Percentiles rank a stretch among this genome's conserved stretches.
phyloP scores from a whole-genome alignment of 352 stramenopile species.

The Pythium myriotylum region DNA sequence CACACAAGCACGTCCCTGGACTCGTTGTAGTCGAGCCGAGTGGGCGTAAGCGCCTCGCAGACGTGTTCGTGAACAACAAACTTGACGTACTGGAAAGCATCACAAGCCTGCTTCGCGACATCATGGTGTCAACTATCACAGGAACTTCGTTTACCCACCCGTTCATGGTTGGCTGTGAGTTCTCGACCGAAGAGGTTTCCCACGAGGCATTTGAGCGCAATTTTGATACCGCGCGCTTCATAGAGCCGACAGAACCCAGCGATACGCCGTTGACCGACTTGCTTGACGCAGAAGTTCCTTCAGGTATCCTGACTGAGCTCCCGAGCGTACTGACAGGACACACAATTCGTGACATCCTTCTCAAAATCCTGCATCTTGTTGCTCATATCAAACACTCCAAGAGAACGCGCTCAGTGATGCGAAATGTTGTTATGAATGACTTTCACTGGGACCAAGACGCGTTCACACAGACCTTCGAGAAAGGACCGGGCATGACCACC shows the following conservation, averaged over 20 bases:
- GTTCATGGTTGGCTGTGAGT: conserved; percentile 23
- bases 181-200: background rate
- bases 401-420: conserved; percentile 45
- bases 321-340: conserved; percentile 65
- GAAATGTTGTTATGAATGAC: conserved; percentile 51
- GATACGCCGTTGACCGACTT: background rate
- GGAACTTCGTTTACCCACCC: conserved; percentile 21
- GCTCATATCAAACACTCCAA: conserved; percentile 70
- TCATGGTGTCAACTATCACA: conserved; percentile 70
- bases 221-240: conserved; percentile 18
- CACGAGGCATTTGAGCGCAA: conserved; percentile 15
- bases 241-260: conserved; percentile 5
- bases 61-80: conserved; percentile 44
- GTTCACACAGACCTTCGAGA: conserved; percentile 52
- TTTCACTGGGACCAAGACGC: conserved; percentile 40
- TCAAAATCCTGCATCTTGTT: conserved; percentile 66
- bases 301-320: conserved; percentile 56
- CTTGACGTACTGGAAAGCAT: conserved; percentile 62
- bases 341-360: conserved; percentile 63
- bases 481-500: conserved; percentile 33
- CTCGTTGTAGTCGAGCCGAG: conserved; percentile 52
- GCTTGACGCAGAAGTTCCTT: conserved; percentile 21
- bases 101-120: conserved; percentile 55
- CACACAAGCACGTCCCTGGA: conserved; percentile 50
- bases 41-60: conserved; percentile 35